These are phyloP conservation scores for Inonotus obliquus DNA, from an alignment of 1,284 basidiomycete genomes.

Conservation along the genomic window DNA sequence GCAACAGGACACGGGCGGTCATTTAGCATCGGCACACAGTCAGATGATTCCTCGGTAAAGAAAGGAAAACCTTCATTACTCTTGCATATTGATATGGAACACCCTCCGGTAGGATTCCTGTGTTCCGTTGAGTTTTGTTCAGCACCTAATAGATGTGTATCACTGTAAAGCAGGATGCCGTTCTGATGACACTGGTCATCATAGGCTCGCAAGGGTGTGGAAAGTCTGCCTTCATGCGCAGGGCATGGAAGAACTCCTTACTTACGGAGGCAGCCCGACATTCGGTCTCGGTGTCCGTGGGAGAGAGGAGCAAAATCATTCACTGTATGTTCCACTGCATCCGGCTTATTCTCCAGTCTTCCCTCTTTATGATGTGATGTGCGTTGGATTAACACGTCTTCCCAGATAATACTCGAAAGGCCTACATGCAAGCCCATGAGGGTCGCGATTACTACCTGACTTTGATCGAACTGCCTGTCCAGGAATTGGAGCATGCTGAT, in stretches of 20 bases:
- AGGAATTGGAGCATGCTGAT: conserved; percentile 13
- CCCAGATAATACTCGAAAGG: conserved; percentile 11
- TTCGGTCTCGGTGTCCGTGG: conserved; percentile 1
- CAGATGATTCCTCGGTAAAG: conserved; percentile 7
- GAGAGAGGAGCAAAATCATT: conserved; percentile 9
- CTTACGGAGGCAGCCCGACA: conserved; percentile 39
- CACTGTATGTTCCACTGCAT: conserved; percentile 7
- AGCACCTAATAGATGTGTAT: not conserved
- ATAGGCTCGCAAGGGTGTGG: conserved; percentile 65
- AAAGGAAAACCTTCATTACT: conserved; percentile 6
- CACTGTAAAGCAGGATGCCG: conserved; percentile 10
- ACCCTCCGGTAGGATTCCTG: conserved; percentile 4
- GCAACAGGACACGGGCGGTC: conserved; percentile 6
- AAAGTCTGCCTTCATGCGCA: conserved; percentile 65
- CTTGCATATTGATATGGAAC: conserved; percentile 11
- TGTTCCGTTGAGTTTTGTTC: not conserved
- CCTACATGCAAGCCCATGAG: conserved; percentile 12
- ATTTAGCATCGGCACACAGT: conserved; percentile 11
- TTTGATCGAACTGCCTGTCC: conserved; percentile 12
- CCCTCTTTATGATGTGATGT: not conserved
- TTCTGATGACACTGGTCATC: conserved; percentile 50
- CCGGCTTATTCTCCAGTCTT: not conserved
- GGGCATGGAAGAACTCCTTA: conserved; percentile 55
- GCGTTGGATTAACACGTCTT: not conserved
- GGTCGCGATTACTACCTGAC: conserved; percentile 16